Conservation (phyloP, 306 rosid genomes). For the Gastrolobium bilobum region DNA sequence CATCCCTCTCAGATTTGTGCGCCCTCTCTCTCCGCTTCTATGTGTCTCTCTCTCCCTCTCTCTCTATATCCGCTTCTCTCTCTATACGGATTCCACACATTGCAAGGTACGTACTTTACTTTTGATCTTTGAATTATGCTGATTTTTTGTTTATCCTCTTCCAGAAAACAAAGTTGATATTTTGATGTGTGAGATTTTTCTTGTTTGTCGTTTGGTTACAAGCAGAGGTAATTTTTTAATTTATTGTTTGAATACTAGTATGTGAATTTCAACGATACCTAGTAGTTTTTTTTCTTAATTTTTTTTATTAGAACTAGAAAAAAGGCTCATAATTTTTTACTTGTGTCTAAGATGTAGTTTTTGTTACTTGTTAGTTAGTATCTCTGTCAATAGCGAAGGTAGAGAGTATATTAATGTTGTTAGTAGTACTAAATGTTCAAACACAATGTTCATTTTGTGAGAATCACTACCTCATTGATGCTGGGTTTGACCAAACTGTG, state of each 20-base stretch:
- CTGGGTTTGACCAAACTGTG: constrained; percentile 52
- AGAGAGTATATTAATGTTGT: constrained; percentile 3
- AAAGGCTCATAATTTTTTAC: neutral
- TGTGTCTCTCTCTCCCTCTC: too few relatives aligned
- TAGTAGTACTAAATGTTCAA: constrained; percentile 32
- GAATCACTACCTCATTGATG: constrained; percentile 52
- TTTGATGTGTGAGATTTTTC: too few relatives aligned
- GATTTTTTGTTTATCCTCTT: neutral
- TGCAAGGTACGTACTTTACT: constrained; percentile 65
- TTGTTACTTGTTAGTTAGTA: neutral
- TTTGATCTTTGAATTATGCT: neutral
- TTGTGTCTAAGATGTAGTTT: neutral
- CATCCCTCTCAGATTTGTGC: too few relatives aligned
- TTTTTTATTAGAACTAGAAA: neutral
- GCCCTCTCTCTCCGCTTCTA: too few relatives aligned
- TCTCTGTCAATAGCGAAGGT: neutral
- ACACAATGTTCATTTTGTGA: constrained; percentile 50
- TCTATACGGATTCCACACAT: constrained; percentile 90
- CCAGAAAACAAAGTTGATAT: neutral
- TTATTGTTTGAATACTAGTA: neutral
- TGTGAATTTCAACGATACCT: neutral
- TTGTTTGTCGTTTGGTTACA: too few relatives aligned
- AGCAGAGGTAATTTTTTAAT: too few relatives aligned
- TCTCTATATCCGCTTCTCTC: constrained; percentile 53
- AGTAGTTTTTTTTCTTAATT: neutral